Conservation (phyloP, 2,329 filamentous ascomycete genomes). For the Nemania serpens region DNA sequence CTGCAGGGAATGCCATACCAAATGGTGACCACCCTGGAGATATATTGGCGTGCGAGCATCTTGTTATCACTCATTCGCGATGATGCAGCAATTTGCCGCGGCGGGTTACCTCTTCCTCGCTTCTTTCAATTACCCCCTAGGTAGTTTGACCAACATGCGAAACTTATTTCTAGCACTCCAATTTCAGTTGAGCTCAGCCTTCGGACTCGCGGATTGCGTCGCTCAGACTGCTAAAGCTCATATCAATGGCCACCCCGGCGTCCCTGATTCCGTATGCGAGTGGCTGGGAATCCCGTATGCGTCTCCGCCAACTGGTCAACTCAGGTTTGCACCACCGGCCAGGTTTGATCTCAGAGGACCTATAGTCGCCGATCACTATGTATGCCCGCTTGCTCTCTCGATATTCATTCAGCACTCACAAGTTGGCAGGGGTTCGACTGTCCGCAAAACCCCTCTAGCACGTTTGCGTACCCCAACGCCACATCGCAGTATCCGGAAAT, state of each 20-base stretch:
- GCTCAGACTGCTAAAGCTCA: slow-evolving; percentile 13
- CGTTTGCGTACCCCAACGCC: slow-evolving; percentile 17
- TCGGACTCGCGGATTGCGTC: background rate
- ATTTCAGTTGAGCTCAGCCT: slow-evolving; percentile 1
- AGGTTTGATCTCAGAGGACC: slow-evolving; percentile 3
- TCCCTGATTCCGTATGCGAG: slow-evolving; percentile 17
- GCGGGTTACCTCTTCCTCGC: no score
- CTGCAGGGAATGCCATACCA: no score
- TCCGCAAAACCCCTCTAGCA: slow-evolving; percentile 12
- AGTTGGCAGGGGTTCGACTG: slow-evolving; percentile 14
- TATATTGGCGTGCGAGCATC: no score
- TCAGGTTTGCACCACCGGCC: slow-evolving; percentile 9
- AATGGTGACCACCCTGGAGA: no score
- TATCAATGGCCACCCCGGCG: slow-evolving; percentile 11
- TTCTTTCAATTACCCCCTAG: no score
- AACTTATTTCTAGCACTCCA: background rate
- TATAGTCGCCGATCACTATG: slow-evolving; percentile 14
- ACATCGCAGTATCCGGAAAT: slow-evolving; percentile 14
- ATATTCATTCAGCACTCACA: slow-evolving; percentile 2
- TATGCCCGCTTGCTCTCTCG: background rate
- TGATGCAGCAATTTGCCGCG: no score
- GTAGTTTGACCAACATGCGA: no score
- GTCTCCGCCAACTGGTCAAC: slow-evolving; percentile 17
- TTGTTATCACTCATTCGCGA: no score
- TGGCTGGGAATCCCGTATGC: slow-evolving; percentile 21